Evolutionary conservation across 495 filamentous ascomycete genomes (phyloP), one percentile per base, ranked within the genome.

Genomic region (Tuber melanosporum): DNA sequence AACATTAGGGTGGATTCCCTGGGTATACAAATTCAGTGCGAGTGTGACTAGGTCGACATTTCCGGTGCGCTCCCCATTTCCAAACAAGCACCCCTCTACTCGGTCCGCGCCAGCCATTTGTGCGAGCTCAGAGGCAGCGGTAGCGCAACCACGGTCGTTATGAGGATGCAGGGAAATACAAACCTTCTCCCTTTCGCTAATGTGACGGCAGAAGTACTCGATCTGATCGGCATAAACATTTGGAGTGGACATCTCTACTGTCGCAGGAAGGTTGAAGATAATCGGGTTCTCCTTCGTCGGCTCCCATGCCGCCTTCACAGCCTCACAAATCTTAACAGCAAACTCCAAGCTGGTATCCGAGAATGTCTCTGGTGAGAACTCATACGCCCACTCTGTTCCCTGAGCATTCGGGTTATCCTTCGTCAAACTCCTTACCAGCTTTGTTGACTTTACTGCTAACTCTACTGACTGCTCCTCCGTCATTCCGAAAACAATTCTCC

Each of bases 31-130:
- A 85, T 99, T 99, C 69, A 99, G 87, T 43, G 92, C 95, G 69
- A 99, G 88, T 19, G 94, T 98, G 76, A 99, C 94, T 57, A 99
- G 88, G 84, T 98, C 95, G 36, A 99, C 95, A 83, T 98, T 98
- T 70, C 95, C 95, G 6, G 95, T 98, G 73, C 95, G 87, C 87
- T 99, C 95, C 62, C 95, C 95, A 82, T 99, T 97, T 45, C 95
- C 95, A 81, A 99, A 97, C 41, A 97, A 88, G 83, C 93, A 97
- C 69, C 95, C 95, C 83, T 98, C 95, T 9, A 99, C 94, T 83
- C 95, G 86, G 84, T 98, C 92, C 10, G 94, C 95, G 78, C 95
- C 95, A n/a, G 93, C 95, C 94, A 98, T 97, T 85, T 97, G 94
- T 17, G 92, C 95, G 76, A 98, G 85, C 83, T 98, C 95, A 15